Evolutionary conservation across 164 flowering plant species (phyloP).

Genomic region (Hamamelis virginiana): DNA sequence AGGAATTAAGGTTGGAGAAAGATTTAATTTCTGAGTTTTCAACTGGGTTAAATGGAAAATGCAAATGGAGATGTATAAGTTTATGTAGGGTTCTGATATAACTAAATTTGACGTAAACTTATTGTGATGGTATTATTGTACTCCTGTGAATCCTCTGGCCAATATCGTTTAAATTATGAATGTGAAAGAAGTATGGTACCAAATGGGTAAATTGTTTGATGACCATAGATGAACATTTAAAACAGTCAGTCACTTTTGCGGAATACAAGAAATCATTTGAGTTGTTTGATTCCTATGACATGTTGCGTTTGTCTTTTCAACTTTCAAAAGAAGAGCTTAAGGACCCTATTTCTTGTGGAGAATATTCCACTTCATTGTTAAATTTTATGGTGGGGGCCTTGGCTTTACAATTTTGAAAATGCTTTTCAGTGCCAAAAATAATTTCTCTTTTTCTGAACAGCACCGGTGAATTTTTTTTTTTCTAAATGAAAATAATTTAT

Average conservation of each 20-base stretch:
- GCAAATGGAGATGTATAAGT: too few species aligned
- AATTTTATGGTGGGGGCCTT: not conserved
- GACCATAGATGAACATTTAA: not conserved
- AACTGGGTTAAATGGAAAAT: too few species aligned
- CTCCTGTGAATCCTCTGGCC: not conserved
- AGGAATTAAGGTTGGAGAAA: too few species aligned
- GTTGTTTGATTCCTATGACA: not conserved
- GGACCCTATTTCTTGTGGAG: not conserved
- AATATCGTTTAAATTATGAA: not conserved
- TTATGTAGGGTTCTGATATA: not conserved
- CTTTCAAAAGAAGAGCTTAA: not conserved
- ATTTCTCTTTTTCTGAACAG: not conserved
- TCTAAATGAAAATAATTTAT: not conserved
- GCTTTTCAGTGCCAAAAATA: too few species aligned
- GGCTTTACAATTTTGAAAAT: not conserved
- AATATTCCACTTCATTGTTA: not conserved
- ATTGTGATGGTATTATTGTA: not conserved
- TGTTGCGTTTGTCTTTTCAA: not conserved
- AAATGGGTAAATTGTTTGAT: not conserved
- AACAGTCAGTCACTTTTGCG: not conserved
- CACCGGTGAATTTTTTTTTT: not conserved
- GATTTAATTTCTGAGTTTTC: too few species aligned
- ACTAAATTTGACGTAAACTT: not conserved
- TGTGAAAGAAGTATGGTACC: not conserved
- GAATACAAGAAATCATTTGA: not conserved